phyloP scores from a whole-genome alignment of 257 asterid species.

The Nicotiana undulata region DNA sequence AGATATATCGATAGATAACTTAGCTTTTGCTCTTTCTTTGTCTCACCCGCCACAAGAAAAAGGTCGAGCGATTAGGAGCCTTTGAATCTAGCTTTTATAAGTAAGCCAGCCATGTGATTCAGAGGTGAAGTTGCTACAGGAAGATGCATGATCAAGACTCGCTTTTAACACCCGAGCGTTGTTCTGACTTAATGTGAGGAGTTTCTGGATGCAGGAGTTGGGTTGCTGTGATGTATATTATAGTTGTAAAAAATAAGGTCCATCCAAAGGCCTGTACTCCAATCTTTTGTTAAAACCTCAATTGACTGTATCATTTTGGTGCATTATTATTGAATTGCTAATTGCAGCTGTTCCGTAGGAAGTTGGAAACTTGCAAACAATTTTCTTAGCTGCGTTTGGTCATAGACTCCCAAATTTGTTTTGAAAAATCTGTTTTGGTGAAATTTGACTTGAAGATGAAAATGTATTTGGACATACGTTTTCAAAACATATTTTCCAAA shows the following conservation, averaged over 20 bases:
- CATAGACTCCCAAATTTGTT: too few species aligned
- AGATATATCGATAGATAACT: background rate
- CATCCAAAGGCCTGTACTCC: slow-evolving; percentile 57
- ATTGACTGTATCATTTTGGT: background rate
- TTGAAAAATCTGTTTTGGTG: too few species aligned
- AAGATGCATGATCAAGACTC: slow-evolving; percentile 1
- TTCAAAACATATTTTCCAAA: too few species aligned
- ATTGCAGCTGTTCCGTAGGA: background rate
- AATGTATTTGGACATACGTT: too few species aligned
- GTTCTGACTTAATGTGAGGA: slow-evolving; percentile 12
- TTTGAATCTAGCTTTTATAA: slow-evolving; percentile 13
- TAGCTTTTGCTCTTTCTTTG: slow-evolving; percentile 7
- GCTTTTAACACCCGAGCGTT: slow-evolving; percentile 4
- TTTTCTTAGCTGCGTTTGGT: too few species aligned
- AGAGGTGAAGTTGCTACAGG: slow-evolving; percentile 12
- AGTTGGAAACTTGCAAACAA: background rate
- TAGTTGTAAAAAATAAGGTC: slow-evolving; percentile 49
- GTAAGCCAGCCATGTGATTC: slow-evolving; percentile 7
- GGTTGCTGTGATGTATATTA: slow-evolving; percentile 52
- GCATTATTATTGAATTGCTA: background rate
- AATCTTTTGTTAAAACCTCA: slow-evolving; percentile 17
- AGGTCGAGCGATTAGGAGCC: background rate
- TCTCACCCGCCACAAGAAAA: background rate
- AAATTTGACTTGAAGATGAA: too few species aligned
- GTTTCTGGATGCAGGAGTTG: slow-evolving; percentile 27